Base-by-base conservation (phyloP, 495 filamentous ascomycete species). In the Acidomyces sp. region DNA sequence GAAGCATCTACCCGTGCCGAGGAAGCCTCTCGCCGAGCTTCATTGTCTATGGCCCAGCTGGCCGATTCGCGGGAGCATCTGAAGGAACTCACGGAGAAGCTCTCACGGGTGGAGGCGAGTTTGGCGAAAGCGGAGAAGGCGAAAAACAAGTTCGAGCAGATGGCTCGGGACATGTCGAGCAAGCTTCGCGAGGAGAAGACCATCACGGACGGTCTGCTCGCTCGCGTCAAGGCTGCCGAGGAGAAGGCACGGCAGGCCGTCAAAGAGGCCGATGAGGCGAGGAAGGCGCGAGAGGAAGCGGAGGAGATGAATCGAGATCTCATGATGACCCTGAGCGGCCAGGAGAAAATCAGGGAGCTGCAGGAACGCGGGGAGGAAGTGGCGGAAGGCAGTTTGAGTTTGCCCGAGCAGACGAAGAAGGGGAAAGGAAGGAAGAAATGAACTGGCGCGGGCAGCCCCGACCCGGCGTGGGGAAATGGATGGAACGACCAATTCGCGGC, bases 221-320 rank as follows among this genome's bases (percentile, higher is more conserved):
- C 79, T 55, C 63, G 81, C 11, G 77, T 96, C 41, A 68, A 76
- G 43, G 71, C 78, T 35, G 54, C 93, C 33, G 66, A 74, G 22
- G 45, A 42, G 37, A 56, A 56, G 28, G 48, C 52, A 1, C 46
- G 25, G 23, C 47, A 51, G n/a, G 46, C 46, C 10, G 41, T 43
- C 28, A 62, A 62, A 40, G 68, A 69, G 28, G 57, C 58, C 22
- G 55, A 80, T 4, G 70, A 71, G 54, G 54, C 53, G 25, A 64
- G 78, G 54, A 74, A 74, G 37, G 64, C 54, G 49, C 72, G 78
- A 56, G 47, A 48, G 36, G 77, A 82, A 39, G 54, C 93, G 25
- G 71, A 74, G 43, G 88, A 95, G 59, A 75, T 80, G 66, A 88
- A 93, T 56, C 67, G 83, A n/a, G 90, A 97, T 60, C 54, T 97